phyloP scores from a whole-genome alignment of 345 rosid species.

The Gossypium longicalyx region DNA sequence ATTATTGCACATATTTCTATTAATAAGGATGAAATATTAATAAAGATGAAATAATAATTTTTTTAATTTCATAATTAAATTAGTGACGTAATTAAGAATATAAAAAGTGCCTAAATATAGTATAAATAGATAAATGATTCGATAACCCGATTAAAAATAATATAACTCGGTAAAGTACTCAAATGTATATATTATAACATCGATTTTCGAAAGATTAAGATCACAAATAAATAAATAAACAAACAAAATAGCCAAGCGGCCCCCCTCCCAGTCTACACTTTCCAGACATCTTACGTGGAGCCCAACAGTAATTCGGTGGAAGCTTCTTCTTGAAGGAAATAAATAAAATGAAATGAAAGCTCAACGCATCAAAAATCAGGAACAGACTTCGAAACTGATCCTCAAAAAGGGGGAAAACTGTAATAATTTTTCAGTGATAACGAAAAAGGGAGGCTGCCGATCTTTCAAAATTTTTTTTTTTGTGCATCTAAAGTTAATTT shows the following conservation, averaged over 20 bases:
- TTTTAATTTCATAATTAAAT: too few relatives aligned
- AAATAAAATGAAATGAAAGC: background rate
- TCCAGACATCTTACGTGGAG: background rate
- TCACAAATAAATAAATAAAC: too few relatives aligned
- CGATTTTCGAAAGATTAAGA: too few relatives aligned
- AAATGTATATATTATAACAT: too few relatives aligned
- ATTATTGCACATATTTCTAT: too few relatives aligned
- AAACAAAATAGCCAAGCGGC: too few relatives aligned
- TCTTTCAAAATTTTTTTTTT: background rate
- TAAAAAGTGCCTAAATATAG: too few relatives aligned
- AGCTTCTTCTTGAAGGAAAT: background rate
- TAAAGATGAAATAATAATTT: rapidly evolving
- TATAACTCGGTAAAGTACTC: too few relatives aligned
- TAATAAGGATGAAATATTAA: rapidly evolving
- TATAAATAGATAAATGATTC: too few relatives aligned
- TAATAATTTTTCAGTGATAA: background rate
- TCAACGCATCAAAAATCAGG: background rate
- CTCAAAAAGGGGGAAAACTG: background rate
- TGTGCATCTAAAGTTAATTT: background rate
- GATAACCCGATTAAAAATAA: too few relatives aligned
- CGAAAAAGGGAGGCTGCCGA: background rate
- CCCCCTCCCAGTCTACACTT: background rate
- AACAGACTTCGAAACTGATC: background rate
- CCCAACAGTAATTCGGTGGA: background rate
- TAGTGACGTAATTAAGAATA: rapidly evolving